phyloP scores from a whole-genome alignment of 2,329 filamentous ascomycete genomes.

The Stagonosporopsis chrysanthemi region DNA sequence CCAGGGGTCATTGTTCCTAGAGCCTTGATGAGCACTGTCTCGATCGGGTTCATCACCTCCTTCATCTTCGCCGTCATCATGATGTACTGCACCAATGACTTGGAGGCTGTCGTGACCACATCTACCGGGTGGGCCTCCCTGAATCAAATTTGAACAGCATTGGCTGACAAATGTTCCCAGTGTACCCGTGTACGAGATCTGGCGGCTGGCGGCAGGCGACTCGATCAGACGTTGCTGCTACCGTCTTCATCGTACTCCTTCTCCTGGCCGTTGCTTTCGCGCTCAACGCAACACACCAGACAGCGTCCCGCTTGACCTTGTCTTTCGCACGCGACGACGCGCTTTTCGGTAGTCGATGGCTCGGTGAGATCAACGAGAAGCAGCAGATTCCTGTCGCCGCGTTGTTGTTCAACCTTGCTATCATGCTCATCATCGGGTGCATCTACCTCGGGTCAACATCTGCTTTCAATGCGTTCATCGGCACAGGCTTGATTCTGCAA shows the following conservation, averaged over 20 bases:
- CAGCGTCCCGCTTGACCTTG: constrained; percentile 28
- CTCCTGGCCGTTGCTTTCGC: constrained; percentile 21
- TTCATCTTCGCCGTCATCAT: constrained; percentile 24
- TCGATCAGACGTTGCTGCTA: constrained; percentile 22
- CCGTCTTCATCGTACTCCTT: constrained; percentile 20
- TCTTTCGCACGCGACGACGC: constrained; percentile 28
- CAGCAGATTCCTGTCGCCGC: constrained; percentile 24
- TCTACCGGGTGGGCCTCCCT: constrained; percentile 18
- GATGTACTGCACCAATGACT: constrained; percentile 25
- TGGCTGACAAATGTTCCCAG: constrained; percentile 4
- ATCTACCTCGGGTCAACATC: constrained; percentile 28
- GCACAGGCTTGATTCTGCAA: constrained; percentile 31
- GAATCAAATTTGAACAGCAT: background rate
- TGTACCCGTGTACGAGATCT: constrained; percentile 28
- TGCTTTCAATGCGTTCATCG: constrained; percentile 30
- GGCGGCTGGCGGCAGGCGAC: constrained; percentile 31
- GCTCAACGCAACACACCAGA: constrained; percentile 24
- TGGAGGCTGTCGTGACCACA: constrained; percentile 22
- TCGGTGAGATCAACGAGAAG: constrained; percentile 18
- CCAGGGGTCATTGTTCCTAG: constrained; percentile 38
- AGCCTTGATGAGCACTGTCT: constrained; percentile 47
- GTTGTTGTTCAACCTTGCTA: constrained; percentile 24
- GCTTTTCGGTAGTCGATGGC: constrained; percentile 23
- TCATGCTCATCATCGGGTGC: constrained; percentile 30
- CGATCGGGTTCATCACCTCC: constrained; percentile 30